phyloP scores from a whole-genome alignment of 2,329 filamentous ascomycete species.

The Cladosporium sp. region DNA sequence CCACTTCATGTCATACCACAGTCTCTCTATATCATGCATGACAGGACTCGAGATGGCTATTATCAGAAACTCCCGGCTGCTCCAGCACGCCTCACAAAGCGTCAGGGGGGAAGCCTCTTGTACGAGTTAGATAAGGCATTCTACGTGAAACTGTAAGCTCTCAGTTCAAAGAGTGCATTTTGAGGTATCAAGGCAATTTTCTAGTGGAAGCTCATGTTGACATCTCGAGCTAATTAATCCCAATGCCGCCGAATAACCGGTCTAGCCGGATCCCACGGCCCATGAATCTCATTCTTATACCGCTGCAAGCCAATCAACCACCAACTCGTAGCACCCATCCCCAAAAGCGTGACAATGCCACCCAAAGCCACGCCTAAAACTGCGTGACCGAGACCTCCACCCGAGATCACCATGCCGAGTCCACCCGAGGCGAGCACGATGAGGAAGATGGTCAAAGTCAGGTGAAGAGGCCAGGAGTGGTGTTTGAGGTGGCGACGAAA shows the following conservation, averaged over 20 bases:
- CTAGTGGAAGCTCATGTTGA: too few relatives aligned
- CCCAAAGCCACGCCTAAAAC: conserved; percentile 73
- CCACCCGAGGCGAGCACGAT: conserved; percentile 77
- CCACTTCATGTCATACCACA: too few relatives aligned
- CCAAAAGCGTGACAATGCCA: conserved; percentile 67
- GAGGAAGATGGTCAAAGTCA: conserved; percentile 68
- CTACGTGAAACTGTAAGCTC: too few relatives aligned
- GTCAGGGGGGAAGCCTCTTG: too few relatives aligned
- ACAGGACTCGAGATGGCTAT: too few relatives aligned
- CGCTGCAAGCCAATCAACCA: conserved; percentile 96
- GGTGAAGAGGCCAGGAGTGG: conserved; percentile 76
- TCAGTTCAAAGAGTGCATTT: too few relatives aligned
- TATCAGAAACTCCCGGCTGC: too few relatives aligned
- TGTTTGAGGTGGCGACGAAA: conserved; percentile 86
- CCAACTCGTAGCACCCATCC: conserved; percentile 94
- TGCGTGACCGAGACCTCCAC: conserved; percentile 52
- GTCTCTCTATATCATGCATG: too few relatives aligned
- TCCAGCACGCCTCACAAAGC: too few relatives aligned
- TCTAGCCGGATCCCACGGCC: conserved; percentile 93
- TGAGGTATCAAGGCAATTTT: too few relatives aligned
- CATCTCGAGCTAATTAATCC: too few relatives aligned
- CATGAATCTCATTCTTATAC: conserved; percentile 98
- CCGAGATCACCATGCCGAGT: conserved; percentile 58
- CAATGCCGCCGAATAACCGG: conserved; percentile 69
- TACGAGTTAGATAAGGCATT: too few relatives aligned